phyloP scores from a whole-genome alignment of 306 rosid species.

The Dryas alaskensis region DNA sequence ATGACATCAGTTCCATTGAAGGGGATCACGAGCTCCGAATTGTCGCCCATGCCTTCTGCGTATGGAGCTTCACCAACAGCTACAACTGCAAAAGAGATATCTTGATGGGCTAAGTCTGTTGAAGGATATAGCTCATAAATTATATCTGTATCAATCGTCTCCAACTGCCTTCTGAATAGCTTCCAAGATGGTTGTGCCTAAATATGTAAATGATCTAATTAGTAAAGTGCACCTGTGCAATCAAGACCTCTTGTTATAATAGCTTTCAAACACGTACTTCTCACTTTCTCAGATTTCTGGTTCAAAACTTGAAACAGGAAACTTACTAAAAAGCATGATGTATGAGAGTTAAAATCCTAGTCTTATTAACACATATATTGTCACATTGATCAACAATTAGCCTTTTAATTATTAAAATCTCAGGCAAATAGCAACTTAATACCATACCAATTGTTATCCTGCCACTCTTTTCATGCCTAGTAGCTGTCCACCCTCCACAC shows the following conservation, averaged over 20 bases:
- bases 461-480: conserved; percentile 52
- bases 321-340: neutral
- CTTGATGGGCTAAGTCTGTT: conserved; percentile 26
- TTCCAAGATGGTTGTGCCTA: conserved; percentile 73
- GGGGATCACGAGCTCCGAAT: conserved; percentile 48
- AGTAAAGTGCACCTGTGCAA: neutral
- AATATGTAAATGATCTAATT: conserved; percentile 1
- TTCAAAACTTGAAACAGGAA: neutral
- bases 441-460: conserved; percentile 51
- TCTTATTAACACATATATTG: neutral
- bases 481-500: conserved; percentile 76
- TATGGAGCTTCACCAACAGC: conserved; percentile 68
- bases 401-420: neutral
- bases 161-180: conserved; percentile 56
- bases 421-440: neutral
- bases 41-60: conserved; percentile 56
- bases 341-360: no score
- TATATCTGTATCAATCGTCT: conserved; percentile 49
- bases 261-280: neutral
- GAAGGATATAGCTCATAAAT: conserved; percentile 47
- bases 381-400: neutral
- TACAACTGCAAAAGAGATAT: conserved; percentile 58
- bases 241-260: neutral
- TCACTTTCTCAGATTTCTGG: neutral
- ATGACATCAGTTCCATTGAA: conserved; percentile 39